phyloP scores from a whole-genome alignment of 2,329 filamentous ascomycete genomes.

The Lachnellula hyalina region DNA sequence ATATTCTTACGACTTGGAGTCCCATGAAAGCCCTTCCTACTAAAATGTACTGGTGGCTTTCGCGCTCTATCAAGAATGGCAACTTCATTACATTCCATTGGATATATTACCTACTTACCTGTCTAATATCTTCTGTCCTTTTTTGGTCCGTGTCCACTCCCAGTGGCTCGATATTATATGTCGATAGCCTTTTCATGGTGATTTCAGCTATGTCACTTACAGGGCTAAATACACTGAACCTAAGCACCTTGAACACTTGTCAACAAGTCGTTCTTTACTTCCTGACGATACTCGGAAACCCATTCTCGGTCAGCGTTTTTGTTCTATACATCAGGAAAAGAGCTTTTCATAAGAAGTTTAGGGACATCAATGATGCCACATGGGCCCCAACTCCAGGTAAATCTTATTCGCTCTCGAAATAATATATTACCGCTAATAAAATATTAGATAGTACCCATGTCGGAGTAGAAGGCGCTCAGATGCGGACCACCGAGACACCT shows the following conservation, averaged over 20 bases:
- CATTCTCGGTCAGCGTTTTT: slow-evolving; percentile 58
- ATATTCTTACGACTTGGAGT: neutral
- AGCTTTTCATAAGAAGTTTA: slow-evolving; percentile 56
- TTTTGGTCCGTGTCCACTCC: slow-evolving; percentile 54
- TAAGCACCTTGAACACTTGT: slow-evolving; percentile 57
- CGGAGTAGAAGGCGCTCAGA: too few relatives aligned
- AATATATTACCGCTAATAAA: neutral
- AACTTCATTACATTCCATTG: slow-evolving; percentile 61
- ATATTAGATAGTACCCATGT: neutral
- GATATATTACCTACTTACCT: slow-evolving; percentile 53
- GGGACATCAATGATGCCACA: slow-evolving; percentile 42
- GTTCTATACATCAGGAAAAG: slow-evolving; percentile 54
- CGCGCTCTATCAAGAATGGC: neutral
- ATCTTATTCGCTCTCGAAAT: neutral
- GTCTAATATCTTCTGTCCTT: slow-evolving; percentile 49
- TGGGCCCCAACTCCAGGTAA: slow-evolving; percentile 19
- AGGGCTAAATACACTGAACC: slow-evolving; percentile 59
- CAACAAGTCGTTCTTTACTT: slow-evolving; percentile 60
- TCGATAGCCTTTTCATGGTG: slow-evolving; percentile 59
- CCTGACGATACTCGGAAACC: slow-evolving; percentile 58
- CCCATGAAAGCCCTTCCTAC: neutral
- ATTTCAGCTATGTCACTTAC: slow-evolving; percentile 60
- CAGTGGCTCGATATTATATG: slow-evolving; percentile 46
- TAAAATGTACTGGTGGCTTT: too few relatives aligned
- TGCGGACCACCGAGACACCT: too few relatives aligned